These are phyloP conservation scores for Phialocephala subalpina DNA, from an alignment of 2,329 filamentous ascomycete genomes.

Conservation along the genomic window DNA sequence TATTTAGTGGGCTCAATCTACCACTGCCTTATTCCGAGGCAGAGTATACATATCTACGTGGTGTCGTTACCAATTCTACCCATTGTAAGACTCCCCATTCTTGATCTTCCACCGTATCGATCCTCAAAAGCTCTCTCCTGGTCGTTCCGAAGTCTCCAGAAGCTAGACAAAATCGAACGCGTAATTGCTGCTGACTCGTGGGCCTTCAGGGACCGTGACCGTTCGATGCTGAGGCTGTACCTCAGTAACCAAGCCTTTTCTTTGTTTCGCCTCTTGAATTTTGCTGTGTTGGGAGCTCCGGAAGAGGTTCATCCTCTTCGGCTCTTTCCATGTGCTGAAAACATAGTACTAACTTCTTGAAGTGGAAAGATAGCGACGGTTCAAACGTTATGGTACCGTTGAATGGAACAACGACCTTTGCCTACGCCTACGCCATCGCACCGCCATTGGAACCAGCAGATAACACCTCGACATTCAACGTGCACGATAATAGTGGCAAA, in stretches of 20 bases:
- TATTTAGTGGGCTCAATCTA: constrained; percentile 19
- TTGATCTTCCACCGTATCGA: not conserved
- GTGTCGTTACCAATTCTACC: constrained; percentile 22
- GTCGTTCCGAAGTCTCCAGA: not conserved
- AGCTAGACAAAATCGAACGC: not conserved
- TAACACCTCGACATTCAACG: constrained; percentile 23
- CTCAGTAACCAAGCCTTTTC: too few relatives aligned
- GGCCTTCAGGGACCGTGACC: constrained; percentile 12
- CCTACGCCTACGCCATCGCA: constrained; percentile 10
- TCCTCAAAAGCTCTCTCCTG: not conserved
- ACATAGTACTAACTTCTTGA: too few relatives aligned
- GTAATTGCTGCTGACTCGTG: not conserved
- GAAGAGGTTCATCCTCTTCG: too few relatives aligned
- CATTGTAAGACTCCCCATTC: constrained; percentile 4
- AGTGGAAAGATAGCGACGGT: constrained; percentile 18
- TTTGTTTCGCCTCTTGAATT: too few relatives aligned
- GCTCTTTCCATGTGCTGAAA: too few relatives aligned
- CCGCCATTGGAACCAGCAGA: constrained; percentile 16
- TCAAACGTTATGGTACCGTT: constrained; percentile 6
- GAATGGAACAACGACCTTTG: constrained; percentile 19
- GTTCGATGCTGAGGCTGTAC: constrained; percentile 25
- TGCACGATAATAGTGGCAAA: constrained; percentile 21
- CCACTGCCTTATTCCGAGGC: constrained; percentile 21
- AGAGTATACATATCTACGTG: constrained; percentile 26
- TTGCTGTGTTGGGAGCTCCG: too few relatives aligned